Evolutionary conservation across 352 stramenopile genomes (phyloP), one percentile per base, ranked within the genome.

Genomic region (Globisporangium paroecandrum): DNA sequence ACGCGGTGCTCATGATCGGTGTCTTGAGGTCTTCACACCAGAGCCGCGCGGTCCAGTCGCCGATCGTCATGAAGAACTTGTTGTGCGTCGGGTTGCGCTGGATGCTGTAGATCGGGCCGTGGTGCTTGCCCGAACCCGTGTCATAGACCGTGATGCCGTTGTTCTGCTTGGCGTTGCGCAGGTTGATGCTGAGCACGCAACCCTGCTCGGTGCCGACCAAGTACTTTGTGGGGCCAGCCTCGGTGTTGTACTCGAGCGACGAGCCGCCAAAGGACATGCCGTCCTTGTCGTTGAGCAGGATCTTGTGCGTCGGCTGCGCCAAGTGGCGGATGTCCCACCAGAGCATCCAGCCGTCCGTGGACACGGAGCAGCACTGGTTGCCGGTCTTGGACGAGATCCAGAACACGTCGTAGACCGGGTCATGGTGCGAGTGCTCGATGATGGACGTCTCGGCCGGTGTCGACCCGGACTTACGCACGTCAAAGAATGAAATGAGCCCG

Each of bases 1-100:
- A 99, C 36, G 93, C 96, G 0, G 97, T 99, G 69, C 92, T 99
- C 87, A 99, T 98, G 76, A 99, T 99, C 12, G 97, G 97, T 41
- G 95, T 98, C 74, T 98, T 98, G 57, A 99, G 76, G 71, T 99
- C 97, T 58, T 99, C 97, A 64, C 93, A 97, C 97, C 97, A 99
- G 61, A 99, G 87, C 27, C 91, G 83, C 56, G 97, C 95, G 15
- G 95, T 98, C 97, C 97, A 99, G 78, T 99, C 97, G 20, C 97
- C 97, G 32, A 99, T 93, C 13, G 95, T 99, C 78, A 99, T 89
- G 79, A 99, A 99, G 70, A 98, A 99, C 73, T 99, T 99, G 77
- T 96, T 98, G 73, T 99, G 93, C n/a, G 88, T 97, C 41, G 97
- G 97, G 71, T 99, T 99, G 27, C 97, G 87, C 76, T 98, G 93